A percentile compares a stretch with the other conserved stretches of the same genome.
These are phyloP conservation scores for Dittrichia graveolens DNA, from an alignment of 129 eudicot species.

Conservation along the genomic window DNA sequence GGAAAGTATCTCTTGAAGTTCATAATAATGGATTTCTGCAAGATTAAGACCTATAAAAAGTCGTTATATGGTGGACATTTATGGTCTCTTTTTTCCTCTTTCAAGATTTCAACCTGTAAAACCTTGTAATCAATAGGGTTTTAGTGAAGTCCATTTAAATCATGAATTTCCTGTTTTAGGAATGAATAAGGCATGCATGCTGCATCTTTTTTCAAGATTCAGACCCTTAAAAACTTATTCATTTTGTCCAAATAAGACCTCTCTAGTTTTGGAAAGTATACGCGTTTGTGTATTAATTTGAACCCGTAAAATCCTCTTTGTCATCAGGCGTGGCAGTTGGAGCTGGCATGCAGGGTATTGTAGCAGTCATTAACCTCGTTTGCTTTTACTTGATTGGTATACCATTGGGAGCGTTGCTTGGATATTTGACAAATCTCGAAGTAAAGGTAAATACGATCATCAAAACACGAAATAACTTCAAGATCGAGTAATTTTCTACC, in stretches of 20 bases:
- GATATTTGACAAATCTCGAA: constrained; percentile 61
- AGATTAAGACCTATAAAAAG: background rate
- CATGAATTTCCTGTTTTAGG: background rate
- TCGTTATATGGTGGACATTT: too few relatives aligned
- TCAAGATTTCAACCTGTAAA: too few relatives aligned
- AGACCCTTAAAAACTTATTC: background rate
- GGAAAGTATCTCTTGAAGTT: background rate
- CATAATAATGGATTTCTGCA: background rate
- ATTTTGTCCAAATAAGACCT: too few relatives aligned
- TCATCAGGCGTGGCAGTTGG: constrained; percentile 84
- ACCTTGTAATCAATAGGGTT: too few relatives aligned
- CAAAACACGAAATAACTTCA: background rate
- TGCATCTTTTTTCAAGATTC: background rate
- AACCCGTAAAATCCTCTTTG: constrained; percentile 17
- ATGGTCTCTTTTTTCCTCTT: too few relatives aligned
- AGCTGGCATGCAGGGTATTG: constrained; percentile 80
- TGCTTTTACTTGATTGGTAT: constrained; percentile 78
- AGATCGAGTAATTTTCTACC: background rate
- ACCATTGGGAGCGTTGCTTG: constrained; percentile 73
- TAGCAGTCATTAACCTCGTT: constrained; percentile 68
- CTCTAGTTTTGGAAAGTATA: background rate
- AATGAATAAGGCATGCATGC: too few relatives aligned
- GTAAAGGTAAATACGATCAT: constrained; percentile 55
- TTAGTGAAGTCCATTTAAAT: background rate
- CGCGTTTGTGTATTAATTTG: background rate